Percentiles rank a stretch among this genome's conserved stretches.
phyloP scores from a whole-genome alignment of 2,329 filamentous ascomycete species.

The Fusarium lyarnte region DNA sequence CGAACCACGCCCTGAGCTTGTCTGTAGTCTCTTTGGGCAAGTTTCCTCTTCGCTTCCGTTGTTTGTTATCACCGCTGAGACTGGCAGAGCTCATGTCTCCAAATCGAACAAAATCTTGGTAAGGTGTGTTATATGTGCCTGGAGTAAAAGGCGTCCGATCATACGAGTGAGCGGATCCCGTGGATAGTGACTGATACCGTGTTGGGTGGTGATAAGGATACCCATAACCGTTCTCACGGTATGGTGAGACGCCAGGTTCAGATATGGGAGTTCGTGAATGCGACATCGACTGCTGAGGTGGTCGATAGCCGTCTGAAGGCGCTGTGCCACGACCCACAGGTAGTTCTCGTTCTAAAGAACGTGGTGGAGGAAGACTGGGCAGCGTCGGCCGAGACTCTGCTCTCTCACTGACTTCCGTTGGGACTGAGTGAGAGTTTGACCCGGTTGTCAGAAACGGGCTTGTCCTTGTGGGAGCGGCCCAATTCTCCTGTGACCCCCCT shows the following conservation, averaged over 20 bases:
- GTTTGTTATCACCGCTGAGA: constrained; percentile 57
- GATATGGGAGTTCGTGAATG: constrained; percentile 42
- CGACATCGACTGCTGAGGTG: constrained; percentile 39
- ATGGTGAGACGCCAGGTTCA: constrained; percentile 47
- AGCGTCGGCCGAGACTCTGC: constrained; percentile 51
- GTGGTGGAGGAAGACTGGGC: constrained; percentile 52
- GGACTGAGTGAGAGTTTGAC: constrained; percentile 40
- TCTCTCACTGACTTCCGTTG: constrained; percentile 49
- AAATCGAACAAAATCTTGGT: constrained; percentile 56
- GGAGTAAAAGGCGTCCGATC: constrained; percentile 58
- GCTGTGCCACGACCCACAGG: constrained; percentile 47
- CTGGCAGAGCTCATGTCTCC: constrained; percentile 53
- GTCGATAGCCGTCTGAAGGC: constrained; percentile 51
- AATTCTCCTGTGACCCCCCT: constrained; percentile 47
- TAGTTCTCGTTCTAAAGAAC: constrained; percentile 51
- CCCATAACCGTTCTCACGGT: constrained; percentile 48
- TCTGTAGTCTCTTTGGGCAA: constrained; percentile 91
- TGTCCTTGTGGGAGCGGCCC: constrained; percentile 46
- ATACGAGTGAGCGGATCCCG: constrained; percentile 54
- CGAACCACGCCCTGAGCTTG: constrained; percentile 82
- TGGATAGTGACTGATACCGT: constrained; percentile 57
- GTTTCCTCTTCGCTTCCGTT: constrained; percentile 78
- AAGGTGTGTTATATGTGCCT: constrained; percentile 52
- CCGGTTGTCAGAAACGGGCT: constrained; percentile 49
- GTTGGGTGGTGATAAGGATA: constrained; percentile 56